Conservation (phyloP, 495 filamentous ascomycete species). For the Cenococcum geophilum region DNA sequence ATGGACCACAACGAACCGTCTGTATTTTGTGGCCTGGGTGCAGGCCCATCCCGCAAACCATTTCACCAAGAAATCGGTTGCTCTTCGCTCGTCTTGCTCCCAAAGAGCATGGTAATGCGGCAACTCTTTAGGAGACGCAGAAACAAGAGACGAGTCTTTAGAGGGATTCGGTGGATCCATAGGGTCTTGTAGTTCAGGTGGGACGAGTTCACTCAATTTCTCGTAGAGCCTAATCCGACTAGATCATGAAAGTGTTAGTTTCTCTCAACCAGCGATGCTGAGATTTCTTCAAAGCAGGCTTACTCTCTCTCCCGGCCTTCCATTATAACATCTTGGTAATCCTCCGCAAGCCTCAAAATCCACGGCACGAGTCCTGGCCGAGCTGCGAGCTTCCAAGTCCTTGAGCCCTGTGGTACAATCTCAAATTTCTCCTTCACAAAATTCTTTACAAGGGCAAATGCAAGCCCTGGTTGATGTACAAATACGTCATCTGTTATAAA, state of each 20-base stretch:
- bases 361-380: not conserved
- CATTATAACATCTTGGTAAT: not conserved
- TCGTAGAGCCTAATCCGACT: not conserved
- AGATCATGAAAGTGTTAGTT: not conserved
- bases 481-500: slow-evolving; percentile 33
- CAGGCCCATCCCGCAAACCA: slow-evolving; percentile 9
- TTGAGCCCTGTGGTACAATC: not conserved
- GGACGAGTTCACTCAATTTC: not conserved
- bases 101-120: slow-evolving; percentile 3
- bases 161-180: not conserved
- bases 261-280: too few relatives aligned
- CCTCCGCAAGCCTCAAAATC: not conserved
- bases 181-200: not conserved
- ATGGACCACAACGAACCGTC: slow-evolving; percentile 8
- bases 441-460: slow-evolving; percentile 16
- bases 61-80: slow-evolving; percentile 4
- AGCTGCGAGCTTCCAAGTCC: not conserved
- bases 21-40: slow-evolving; percentile 1
- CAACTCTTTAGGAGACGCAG: not conserved
- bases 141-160: not conserved
- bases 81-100: slow-evolving; percentile 1
- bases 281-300: not conserved
- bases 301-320: not conserved
- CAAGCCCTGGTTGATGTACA: slow-evolving; percentile 16
- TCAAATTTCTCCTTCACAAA: slow-evolving; percentile 5